Conservation (phyloP, 306 rosid species). For the Leucaena leucocephala region DNA sequence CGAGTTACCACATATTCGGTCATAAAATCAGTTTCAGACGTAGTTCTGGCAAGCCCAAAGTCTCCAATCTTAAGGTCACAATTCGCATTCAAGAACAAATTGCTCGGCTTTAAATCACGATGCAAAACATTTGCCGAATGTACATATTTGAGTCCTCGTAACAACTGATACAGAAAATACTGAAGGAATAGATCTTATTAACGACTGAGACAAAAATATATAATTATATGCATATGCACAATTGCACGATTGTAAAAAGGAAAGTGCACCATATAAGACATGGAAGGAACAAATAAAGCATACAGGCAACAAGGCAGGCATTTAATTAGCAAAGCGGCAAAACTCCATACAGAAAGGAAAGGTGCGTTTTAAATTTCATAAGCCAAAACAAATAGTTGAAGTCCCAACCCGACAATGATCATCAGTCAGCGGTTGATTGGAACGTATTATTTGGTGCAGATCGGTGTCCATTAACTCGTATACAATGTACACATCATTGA, state of each 20-base stretch:
- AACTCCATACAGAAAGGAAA: background rate
- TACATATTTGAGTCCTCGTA: constrained; percentile 89
- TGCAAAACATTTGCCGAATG: constrained; percentile 94
- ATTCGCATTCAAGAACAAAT: constrained; percentile 80
- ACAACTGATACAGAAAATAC: constrained; percentile 92
- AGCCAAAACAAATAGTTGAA: constrained; percentile 25
- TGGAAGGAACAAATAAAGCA: background rate
- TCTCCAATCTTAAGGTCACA: constrained; percentile 97
- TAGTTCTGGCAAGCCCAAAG: constrained; percentile 98
- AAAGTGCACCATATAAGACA: background rate
- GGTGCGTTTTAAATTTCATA: constrained; percentile 28
- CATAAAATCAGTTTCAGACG: constrained; percentile 98
- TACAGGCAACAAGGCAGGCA: background rate
- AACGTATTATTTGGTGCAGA: constrained; percentile 86
- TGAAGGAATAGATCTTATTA: constrained; percentile 68
- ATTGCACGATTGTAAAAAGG: background rate
- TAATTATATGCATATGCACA: background rate
- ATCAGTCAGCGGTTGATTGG: constrained; percentile 77
- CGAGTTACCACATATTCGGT: constrained; percentile 97
- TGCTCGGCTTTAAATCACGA: constrained; percentile 98
- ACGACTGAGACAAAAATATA: constrained; percentile 33
- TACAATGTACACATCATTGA: constrained; percentile 90
- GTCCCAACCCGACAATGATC: constrained; percentile 95
- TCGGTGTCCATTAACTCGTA: constrained; percentile 94
- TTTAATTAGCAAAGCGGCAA: background rate